Percentiles rank a stretch among this genome's conserved stretches.
These are phyloP conservation scores for Pterulicium gracile DNA, from an alignment of 1,284 basidiomycete species.

Conservation along the genomic window DNA sequence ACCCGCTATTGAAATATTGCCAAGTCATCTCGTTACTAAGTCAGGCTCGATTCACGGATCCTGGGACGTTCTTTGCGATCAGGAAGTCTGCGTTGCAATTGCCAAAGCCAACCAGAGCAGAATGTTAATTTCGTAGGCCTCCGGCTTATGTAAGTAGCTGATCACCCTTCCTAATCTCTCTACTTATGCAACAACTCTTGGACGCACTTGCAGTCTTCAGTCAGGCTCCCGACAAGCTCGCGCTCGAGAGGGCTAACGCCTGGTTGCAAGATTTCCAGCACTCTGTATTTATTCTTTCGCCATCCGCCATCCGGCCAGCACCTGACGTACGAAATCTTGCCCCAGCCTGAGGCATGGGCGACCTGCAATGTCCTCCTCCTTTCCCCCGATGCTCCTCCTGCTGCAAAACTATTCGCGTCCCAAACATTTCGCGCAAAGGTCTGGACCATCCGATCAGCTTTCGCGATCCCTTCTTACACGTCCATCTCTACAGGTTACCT, in stretches of 20 bases:
- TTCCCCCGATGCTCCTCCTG: slow-evolving; percentile 66
- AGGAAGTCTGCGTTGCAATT: too few species aligned
- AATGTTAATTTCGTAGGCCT: too few species aligned
- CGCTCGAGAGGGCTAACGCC: slow-evolving; percentile 78
- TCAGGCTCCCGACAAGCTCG: slow-evolving; percentile 70
- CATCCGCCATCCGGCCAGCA: slow-evolving; percentile 47
- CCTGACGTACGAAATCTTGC: slow-evolving; percentile 39
- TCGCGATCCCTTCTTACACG: slow-evolving; percentile 17
- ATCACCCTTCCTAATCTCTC: too few species aligned
- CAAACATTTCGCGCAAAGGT: slow-evolving; percentile 97
- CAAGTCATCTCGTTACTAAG: slow-evolving; percentile 1
- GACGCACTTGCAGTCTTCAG: slow-evolving; percentile 68
- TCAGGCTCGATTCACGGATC: too few species aligned
- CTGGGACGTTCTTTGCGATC: too few species aligned
- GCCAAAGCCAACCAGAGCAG: too few species aligned
- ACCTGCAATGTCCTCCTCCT: slow-evolving; percentile 88
- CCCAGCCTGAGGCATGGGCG: slow-evolving; percentile 91
- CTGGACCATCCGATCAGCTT: slow-evolving; percentile 15
- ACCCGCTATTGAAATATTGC: slow-evolving; percentile 17
- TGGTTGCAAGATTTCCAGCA: slow-evolving; percentile 97
- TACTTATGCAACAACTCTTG: slow-evolving; percentile 33
- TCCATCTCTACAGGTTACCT: slow-evolving; percentile 63
- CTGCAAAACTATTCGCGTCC: slow-evolving; percentile 89
- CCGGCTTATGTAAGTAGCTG: too few species aligned
- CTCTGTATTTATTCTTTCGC: slow-evolving; percentile 78